These are phyloP conservation scores for Emergomyces pasteurianus DNA, from an alignment of 2,329 filamentous ascomycete genomes.

Conservation along the genomic window DNA sequence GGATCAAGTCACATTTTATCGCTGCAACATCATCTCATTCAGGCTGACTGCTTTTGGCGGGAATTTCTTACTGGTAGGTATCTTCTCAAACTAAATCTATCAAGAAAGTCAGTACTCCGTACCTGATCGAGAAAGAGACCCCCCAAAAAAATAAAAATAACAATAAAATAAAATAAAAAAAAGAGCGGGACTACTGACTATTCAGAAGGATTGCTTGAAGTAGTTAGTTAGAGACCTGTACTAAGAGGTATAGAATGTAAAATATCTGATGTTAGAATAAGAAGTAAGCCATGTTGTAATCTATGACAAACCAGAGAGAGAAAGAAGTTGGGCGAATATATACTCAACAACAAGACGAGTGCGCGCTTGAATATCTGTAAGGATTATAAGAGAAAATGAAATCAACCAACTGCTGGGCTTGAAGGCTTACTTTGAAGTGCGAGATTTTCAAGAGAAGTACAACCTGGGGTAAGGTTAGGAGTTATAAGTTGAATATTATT, in stretches of 20 bases:
- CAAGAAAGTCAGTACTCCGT: not conserved
- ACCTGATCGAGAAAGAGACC: not conserved
- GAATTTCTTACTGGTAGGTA: not conserved
- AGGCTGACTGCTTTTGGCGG: too few species aligned
- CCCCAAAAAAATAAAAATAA: too few species aligned
- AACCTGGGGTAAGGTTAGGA: conserved; percentile 51
- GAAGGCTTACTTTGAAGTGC: conserved; percentile 20
- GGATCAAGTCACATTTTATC: conserved; percentile 55
- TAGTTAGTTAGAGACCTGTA: conserved; percentile 35
- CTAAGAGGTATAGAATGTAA: not conserved
- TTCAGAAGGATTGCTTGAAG: conserved; percentile 27
- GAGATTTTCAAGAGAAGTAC: conserved; percentile 30
- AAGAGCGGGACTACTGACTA: not conserved
- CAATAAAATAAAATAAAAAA: too few species aligned
- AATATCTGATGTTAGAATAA: conserved; percentile 49
- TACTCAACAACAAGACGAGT: conserved; percentile 2
- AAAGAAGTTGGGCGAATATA: conserved; percentile 3
- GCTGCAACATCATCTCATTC: too few species aligned
- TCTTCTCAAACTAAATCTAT: conserved; percentile 3
- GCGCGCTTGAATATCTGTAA: conserved; percentile 1
- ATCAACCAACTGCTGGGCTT: not conserved
- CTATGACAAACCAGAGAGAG: not conserved
- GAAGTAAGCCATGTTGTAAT: conserved; percentile 25
- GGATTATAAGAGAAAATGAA: not conserved
- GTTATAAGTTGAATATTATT: conserved; percentile 35